Evolutionary conservation across 305 asterid species (phyloP).

Genomic region (Euphrasia arctica): DNA sequence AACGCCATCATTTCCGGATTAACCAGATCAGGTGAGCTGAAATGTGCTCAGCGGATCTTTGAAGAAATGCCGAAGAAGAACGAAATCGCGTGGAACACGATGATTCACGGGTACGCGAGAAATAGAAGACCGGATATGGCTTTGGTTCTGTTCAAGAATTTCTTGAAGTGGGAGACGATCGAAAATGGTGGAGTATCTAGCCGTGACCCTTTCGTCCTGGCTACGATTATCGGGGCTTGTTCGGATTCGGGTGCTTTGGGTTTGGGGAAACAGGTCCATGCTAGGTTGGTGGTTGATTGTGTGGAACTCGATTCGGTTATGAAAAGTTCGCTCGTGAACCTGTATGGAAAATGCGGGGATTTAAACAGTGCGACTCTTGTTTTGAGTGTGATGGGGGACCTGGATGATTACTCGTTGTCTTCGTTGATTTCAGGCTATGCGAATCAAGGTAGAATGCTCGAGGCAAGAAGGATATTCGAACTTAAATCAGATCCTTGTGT

Average conservation of each 20-base stretch:
- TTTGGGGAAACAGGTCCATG: conserved; percentile 82
- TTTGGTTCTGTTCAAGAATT: conserved; percentile 50
- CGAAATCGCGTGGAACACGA: conserved; percentile 56
- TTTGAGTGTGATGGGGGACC: conserved; percentile 38
- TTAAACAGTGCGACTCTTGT: conserved; percentile 49
- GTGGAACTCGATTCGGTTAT: conserved; percentile 65
- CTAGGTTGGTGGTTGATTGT: conserved; percentile 43
- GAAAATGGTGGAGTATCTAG: conserved; percentile 30
- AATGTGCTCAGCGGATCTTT: conserved; percentile 38
- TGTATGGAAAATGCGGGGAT: conserved; percentile 81
- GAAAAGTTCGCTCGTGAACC: conserved; percentile 66
- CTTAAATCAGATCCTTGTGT: conserved; percentile 44
- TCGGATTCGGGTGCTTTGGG: conserved; percentile 41
- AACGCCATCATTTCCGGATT: conserved; percentile 54
- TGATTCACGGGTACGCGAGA: conserved; percentile 68
- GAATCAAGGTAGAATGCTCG: conserved; percentile 47
- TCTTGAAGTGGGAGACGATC: conserved; percentile 34
- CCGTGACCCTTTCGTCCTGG: conserved; percentile 56
- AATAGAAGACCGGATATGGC: conserved; percentile 46
- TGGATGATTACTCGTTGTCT: conserved; percentile 63
- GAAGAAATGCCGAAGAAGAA: conserved; percentile 68
- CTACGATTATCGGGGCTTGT: conserved; percentile 71
- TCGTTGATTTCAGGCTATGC: conserved; percentile 56
- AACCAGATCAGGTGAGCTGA: conserved; percentile 50
- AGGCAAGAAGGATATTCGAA: conserved; percentile 51